Base-by-base conservation (phyloP, 78 protist genomes). In the Ministeria vibrans region DNA sequence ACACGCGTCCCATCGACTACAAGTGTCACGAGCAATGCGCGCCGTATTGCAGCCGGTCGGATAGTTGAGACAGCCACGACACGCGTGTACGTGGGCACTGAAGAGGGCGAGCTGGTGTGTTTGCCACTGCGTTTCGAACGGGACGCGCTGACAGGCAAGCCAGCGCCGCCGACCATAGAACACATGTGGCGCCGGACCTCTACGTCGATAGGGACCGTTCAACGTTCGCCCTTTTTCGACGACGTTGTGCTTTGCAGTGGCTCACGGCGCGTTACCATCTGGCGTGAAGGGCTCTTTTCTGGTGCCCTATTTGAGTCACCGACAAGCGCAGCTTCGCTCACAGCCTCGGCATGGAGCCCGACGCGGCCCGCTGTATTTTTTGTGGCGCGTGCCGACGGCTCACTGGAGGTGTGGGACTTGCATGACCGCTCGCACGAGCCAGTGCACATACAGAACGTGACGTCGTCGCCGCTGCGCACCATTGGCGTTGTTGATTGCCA, bases 391-490 rank as follows among this genome's bases (percentile, higher is more conserved):
- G 53, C 49, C 0, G 87, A 83, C 73, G 87, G 87, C 63, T 5
- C 5, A 25, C 45, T 83, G 20, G 78, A 83, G 9, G 81, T 76
- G 27, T 83, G 87, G 87, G 87, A 83, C 39, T 1, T 83, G 39
- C 73, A 76, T 23, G 87, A 83, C 32, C 59, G 77, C 25, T 39
- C 79, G 39, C 86, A 83, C 51, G 86, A 75, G 45, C 86, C 80
- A 5, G 15, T 42, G 32, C 51, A 49, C 20, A 41, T 39, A 0
- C 51, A 72, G 39, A 30, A 32, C 32, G 51, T 82, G n/a, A 23
- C 79, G 7, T 46, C 55, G 55, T 46, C 13, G 28, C 55, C 55
- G 28, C 7, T 46, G n/a, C n/a, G n/a, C n/a, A n/a, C n/a, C n/a
- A n/a, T n/a, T n/a, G n/a, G n/a, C n/a, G n/a, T n/a, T n/a, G n/a